Base-by-base conservation (phyloP, 2,329 filamentous ascomycete species). In the Zymoseptoria pseudotritici region DNA sequence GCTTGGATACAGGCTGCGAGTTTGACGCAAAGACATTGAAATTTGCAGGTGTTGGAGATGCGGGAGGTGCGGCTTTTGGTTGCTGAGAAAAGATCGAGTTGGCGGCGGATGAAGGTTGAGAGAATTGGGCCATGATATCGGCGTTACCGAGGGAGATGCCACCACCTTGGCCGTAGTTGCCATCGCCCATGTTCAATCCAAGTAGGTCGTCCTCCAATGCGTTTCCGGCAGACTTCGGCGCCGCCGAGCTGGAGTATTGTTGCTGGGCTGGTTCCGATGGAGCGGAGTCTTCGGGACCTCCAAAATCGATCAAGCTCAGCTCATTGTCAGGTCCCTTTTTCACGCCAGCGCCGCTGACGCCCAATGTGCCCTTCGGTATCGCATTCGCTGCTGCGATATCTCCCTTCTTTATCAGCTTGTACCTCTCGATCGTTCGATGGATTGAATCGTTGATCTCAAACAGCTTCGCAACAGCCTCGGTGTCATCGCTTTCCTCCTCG, bases 381-480 rank as follows among this genome's bases (percentile, higher is more conserved):
- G 86, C 90, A 65, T 87, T 85, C 17, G 94, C 91, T 10, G 80
- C 91, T 66, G 92, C 90, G 52, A 95, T 74, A 70, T 99, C 92
- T 21, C 94, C 94, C 78, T 94, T 95, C 80, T 96, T 99, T 76
- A 97, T 86, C 58, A 97, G 79, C 80, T 91, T 96, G 75, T 97
- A 99, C 65, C 94, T 82, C 76, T 97, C 91, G 58, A 97, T 90
- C 1, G 94, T 99, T 63, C 93, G 86, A 73, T 97, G 90, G 83
- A 99, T 99, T 77, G 92, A 97, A 75, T 99, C 94, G 73, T 99
- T 99, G 71, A 99, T 97, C 73, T 97, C 91, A 58, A 99, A 83
- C 10, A 99, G 81, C 76, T 96, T 96, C 51, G 91, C 90, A 5
- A 99, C 94, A 4, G 94, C 94, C 77, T 97, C 94, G 63, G 91